Evolutionary conservation across 2,329 filamentous ascomycete species (phyloP), one percentile per base, ranked within the genome.

Genomic region (Graphilbum ipis-grandicollis): DNA sequence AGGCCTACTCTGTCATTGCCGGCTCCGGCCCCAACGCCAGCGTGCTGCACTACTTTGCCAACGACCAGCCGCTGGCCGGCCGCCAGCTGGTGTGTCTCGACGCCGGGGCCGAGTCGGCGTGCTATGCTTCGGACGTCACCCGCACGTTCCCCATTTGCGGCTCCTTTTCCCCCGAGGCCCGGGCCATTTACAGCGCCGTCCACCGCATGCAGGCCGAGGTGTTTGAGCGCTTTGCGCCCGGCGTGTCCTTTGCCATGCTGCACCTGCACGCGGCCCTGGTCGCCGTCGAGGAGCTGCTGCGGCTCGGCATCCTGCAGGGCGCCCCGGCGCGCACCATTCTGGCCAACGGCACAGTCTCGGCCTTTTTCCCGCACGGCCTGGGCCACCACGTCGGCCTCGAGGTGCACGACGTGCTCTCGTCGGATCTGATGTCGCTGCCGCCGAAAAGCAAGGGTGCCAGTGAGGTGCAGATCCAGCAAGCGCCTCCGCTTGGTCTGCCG

Each of bases 91-190:
- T 96, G 23, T 75, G 92, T 17, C 63, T 98, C 5, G 88, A 98
- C 52, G 86, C 88, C 2, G 86, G 84, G 3, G 79, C 76, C 45
- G 88, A 96, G 56, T 93, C 75, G 57, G 60, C 75, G 34, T 77
- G 79, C 47, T 96, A 98, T 53, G 84, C 84, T 22, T 81, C 79
- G 39, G 88, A 96, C 54, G 75, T 96, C 21, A 96, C 90, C 0
- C 73, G 88, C 28, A 90, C 86, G 0, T 74, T 94, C 45, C 88
- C 88, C 5, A 58, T 94, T 18, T 69, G 66, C 13, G 80, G 81
- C 6, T 39, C 43, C 1, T 93, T 84, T 46, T 70, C 72, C 0
- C 54, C 64, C 13, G 79, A 88, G 52, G 76, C 77, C 1, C 66
- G 68, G 34, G 68, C 71, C 9, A 76, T 94, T 36, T 86, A 94